Percentiles rank a stretch among this genome's conserved stretches.
phyloP scores from a whole-genome alignment of 768 basidiomycete genomes.

The Panus rudis region DNA sequence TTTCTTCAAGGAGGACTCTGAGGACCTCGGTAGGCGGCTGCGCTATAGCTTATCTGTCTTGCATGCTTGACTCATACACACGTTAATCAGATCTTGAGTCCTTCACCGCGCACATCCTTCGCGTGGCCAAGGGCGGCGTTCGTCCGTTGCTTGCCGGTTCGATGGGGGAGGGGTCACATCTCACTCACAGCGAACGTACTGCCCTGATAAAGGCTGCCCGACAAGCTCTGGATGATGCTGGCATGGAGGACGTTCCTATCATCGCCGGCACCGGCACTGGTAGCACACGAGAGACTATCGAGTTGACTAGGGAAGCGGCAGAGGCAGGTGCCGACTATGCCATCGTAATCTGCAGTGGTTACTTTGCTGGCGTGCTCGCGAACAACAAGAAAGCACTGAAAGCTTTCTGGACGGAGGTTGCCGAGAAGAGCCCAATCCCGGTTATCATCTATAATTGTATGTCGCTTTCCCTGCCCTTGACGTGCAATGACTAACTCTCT shows the following conservation, averaged over 20 bases:
- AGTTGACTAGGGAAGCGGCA: constrained; percentile 70
- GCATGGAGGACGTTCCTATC: constrained; percentile 52
- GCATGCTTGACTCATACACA: too few relatives aligned
- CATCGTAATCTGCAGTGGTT: constrained; percentile 83
- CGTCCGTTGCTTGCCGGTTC: constrained; percentile 30
- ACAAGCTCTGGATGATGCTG: constrained; percentile 61
- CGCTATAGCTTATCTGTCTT: too few relatives aligned
- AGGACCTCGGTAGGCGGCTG: constrained; percentile 83
- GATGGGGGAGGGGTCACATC: constrained; percentile 45
- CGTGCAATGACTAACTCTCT: constrained; percentile 4
- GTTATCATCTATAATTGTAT: constrained; percentile 85
- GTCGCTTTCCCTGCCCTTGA: too few relatives aligned
- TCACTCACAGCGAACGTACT: constrained; percentile 32
- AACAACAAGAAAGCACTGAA: constrained; percentile 63
- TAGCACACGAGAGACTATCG: constrained; percentile 78
- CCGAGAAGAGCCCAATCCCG: constrained; percentile 76
- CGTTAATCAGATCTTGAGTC: constrained; percentile 30
- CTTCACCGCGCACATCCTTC: constrained; percentile 34
- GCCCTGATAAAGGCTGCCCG: constrained; percentile 34
- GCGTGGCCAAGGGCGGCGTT: constrained; percentile 34
- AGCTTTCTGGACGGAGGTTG: constrained; percentile 70
- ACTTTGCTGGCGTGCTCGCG: constrained; percentile 73
- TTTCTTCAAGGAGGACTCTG: constrained; percentile 69
- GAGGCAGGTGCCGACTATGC: constrained; percentile 80
- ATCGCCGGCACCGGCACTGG: constrained; percentile 80